A percentile compares a stretch with the other conserved stretches of the same genome.
Conservation (phyloP, 2,329 filamentous ascomycete species). For the Talaromyces amestolkiae region DNA sequence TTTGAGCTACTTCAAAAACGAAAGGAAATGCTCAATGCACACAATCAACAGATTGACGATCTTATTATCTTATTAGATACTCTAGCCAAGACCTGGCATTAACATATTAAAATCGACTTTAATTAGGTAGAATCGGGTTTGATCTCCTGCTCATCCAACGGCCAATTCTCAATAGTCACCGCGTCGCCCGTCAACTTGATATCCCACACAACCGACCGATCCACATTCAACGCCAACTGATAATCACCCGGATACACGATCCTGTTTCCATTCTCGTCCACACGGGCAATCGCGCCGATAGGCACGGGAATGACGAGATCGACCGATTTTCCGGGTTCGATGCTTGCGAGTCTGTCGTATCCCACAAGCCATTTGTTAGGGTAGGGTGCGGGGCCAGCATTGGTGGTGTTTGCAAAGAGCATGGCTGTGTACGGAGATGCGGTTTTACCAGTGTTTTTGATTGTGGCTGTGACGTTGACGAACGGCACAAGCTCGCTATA, state of each 20-base stretch:
- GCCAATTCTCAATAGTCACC: constrained; percentile 41
- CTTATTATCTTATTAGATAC: background rate
- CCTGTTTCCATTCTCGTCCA: constrained; percentile 37
- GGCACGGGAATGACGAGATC: constrained; percentile 37
- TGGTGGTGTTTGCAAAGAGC: constrained; percentile 37
- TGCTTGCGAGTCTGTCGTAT: constrained; percentile 33
- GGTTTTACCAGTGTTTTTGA: constrained; percentile 38
- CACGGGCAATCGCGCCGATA: constrained; percentile 39
- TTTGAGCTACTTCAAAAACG: background rate
- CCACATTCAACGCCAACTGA: constrained; percentile 41
- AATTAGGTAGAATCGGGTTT: constrained; percentile 55
- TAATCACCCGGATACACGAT: constrained; percentile 45
- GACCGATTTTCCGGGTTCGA: constrained; percentile 27
- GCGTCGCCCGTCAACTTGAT: constrained; percentile 36
- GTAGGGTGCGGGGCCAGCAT: constrained; percentile 40
- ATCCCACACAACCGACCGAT: constrained; percentile 33
- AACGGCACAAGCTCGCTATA: constrained; percentile 38
- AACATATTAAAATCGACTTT: constrained; percentile 43
- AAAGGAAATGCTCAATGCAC: background rate
- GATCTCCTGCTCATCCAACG: constrained; percentile 63
- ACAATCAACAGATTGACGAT: too few relatives aligned
- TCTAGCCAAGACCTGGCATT: too few relatives aligned
- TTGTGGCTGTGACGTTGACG: constrained; percentile 34
- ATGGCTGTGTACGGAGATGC: constrained; percentile 44
- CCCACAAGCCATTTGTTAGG: constrained; percentile 46